These are phyloP conservation scores for Arxiozyma slooffiae DNA, from an alignment of 1,139 yeast species.

Conservation along the genomic window DNA sequence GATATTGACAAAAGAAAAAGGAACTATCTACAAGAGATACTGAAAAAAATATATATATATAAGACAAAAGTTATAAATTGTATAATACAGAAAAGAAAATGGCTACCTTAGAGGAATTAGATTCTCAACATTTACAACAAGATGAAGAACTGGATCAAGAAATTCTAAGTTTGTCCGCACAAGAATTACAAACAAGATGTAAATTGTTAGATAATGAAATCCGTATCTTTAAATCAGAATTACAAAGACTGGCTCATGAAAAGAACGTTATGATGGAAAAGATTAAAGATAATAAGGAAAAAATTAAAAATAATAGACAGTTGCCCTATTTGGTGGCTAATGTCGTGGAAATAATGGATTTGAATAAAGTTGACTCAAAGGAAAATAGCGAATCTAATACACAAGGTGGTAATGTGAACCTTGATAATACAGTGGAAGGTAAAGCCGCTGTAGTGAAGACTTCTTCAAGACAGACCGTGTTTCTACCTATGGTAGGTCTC, in stretches of 20 bases:
- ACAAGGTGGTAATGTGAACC: slow-evolving; percentile 92
- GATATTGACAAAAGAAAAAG: too few species aligned
- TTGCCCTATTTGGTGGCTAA: slow-evolving; percentile 96
- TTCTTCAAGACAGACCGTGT: slow-evolving; percentile 93
- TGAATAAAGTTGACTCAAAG: slow-evolving; percentile 72
- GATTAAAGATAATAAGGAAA: slow-evolving; percentile 92
- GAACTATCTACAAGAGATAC: too few species aligned
- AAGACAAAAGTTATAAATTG: too few species aligned
- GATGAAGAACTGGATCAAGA: slow-evolving; percentile 66
- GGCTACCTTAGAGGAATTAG: slow-evolving; percentile 66
- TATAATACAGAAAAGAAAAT: slow-evolving; percentile 26
- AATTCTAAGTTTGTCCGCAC: slow-evolving; percentile 64
- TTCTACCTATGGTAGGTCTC: slow-evolving; percentile 87
- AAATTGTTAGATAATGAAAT: slow-evolving; percentile 89
- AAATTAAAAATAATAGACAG: slow-evolving; percentile 90
- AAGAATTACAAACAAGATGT: slow-evolving; percentile 78
- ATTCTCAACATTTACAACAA: slow-evolving; percentile 37
- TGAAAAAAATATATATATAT: too few species aligned
- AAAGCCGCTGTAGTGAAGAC: slow-evolving; percentile 97
- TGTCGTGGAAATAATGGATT: slow-evolving; percentile 85
- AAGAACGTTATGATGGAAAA: slow-evolving; percentile 87
- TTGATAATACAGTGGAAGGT: slow-evolving; percentile 88
- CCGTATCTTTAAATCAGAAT: slow-evolving; percentile 88
- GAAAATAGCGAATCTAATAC: slow-evolving; percentile 45
- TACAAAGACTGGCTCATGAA: slow-evolving; percentile 84